Evolutionary conservation across 1,284 basidiomycete genomes (phyloP).

Genomic region (Vanrija pseudolonga): DNA sequence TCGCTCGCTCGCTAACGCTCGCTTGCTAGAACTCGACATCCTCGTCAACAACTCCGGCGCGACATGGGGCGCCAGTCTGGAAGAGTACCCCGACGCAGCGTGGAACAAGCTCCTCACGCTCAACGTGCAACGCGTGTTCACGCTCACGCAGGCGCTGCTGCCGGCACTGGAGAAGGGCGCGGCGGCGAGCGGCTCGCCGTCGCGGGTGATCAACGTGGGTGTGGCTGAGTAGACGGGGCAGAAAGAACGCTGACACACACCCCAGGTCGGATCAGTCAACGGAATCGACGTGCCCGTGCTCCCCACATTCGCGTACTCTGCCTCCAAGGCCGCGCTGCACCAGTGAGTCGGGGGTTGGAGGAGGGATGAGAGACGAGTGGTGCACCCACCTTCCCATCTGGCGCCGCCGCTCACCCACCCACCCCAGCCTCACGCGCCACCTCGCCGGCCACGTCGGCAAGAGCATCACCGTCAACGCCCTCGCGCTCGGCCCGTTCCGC

Average conservation of each 20-base stretch:
- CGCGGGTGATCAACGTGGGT: conserved; percentile 63
- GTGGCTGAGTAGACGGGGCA: too few relatives aligned
- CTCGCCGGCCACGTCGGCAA: conserved; percentile 62
- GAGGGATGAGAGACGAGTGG: too few relatives aligned
- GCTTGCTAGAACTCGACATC: conserved; percentile 14
- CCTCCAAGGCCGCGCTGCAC: conserved; percentile 58
- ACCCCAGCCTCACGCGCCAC: conserved; percentile 60
- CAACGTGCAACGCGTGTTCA: conserved; percentile 68
- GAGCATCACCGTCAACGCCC: conserved; percentile 64
- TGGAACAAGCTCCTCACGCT: conserved; percentile 56
- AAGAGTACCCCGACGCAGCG: conserved; percentile 56
- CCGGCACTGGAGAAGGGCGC: conserved; percentile 60
- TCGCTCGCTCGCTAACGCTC: neutral
- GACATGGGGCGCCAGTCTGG: conserved; percentile 60
- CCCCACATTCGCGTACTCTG: conserved; percentile 67
- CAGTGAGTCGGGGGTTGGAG: conserved; percentile 24
- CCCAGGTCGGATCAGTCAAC: conserved; percentile 63
- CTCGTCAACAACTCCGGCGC: conserved; percentile 61
- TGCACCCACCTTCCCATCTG: too few relatives aligned
- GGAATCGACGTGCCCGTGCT: conserved; percentile 56
- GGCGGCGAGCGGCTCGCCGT: conserved; percentile 49
- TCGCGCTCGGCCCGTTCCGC: conserved; percentile 59
- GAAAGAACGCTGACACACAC: neutral
- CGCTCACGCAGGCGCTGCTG: conserved; percentile 62
- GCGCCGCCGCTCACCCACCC: neutral